Base-by-base conservation (phyloP, 2,329 filamentous ascomycete species). In the Fusarium sp. region DNA sequence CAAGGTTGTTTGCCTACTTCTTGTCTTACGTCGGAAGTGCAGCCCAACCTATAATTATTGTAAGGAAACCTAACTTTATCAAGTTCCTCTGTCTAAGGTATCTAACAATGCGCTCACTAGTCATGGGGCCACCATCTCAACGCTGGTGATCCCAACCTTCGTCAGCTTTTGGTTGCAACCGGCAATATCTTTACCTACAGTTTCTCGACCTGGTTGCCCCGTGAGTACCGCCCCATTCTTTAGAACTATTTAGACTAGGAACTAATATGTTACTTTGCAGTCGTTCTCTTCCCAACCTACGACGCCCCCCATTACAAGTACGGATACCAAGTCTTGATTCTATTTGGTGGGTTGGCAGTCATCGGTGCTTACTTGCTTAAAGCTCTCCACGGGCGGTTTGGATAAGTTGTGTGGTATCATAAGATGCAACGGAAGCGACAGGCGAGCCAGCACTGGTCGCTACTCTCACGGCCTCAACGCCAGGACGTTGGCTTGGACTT, bases 291-390 rank as follows among this genome's bases (percentile, higher is more conserved):
- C 59, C 80, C 80, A 9, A 81, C 80, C 0, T 81, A 82, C 57
- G 78, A 82, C 59, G 81, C 81, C 3, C 81, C 81, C 8, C 74
- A 81, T 18, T 82, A 82, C 67, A 77, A 79, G 37, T 81, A 81
- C 45, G 81, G 79, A 1, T 82, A 82, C 56, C 80, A 82, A 64
- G 71, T 81, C 25, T 56, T 81, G 54, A 80, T 82, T n/a, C 48
- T 82, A 7, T 82, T 80, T 56, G 80, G 80, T 14, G 80, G 79
- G 7, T 67, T 82, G 6, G 76, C 77, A 1, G 74, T 80, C 6
- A 32, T 77, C 3, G 67, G 70, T n/a, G 70, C 56, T n/a, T 68
- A 54, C 39, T 18, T 68, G 9, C n/a, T 68, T 11, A 58, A 58
- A 14, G 13, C 32, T 37, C 54, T 58, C 6, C 54, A 58, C 10